Base-by-base conservation (phyloP, 1,139 yeast species). In the Yamadazyma blattariae region DNA sequence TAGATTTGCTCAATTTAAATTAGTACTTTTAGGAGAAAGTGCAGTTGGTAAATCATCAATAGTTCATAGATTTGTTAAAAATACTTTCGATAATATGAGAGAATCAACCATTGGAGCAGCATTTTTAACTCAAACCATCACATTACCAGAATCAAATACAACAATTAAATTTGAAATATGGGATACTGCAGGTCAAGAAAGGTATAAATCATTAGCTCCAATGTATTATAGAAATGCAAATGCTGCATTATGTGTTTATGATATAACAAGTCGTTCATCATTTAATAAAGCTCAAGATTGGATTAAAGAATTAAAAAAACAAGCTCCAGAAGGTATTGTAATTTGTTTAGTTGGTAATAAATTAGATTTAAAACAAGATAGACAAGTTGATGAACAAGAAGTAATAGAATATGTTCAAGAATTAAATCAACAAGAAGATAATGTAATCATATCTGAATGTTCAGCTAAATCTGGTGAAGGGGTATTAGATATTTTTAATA, bases 31-130 rank as follows among this genome's bases (percentile, higher is more conserved):
- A 37, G 76, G 76, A 14, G 76, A 70, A 47, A 66, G 72, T 45
- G 75, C 76, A 20, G 76, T 70, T 21, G 76, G 76, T 19, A 70
- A 69, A 45, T 66, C 73, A 27, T 67, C 74, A 20, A 67, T 69
- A 13, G 75, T 69, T 10, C 74, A 67, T 46, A 51, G 73, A 27
- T 67, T 61, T 37, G 75, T 69, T 34, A 70, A 69, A 49, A 94
- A 90, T 57, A 86, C 95, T 21, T 94, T 92, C 58, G 96, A 90
- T 52, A 96, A 89, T 54, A 77, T 85, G 64, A 75, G 97, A 50
- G 97, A 92, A 61, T 86, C 96, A 17, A 92, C 97, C 7, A 92
- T 92, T 42, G 97, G 97, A 12, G 98, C 98, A 3, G 98, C 98
- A 3, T 92, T 92, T 57, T 69, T 92, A 40, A 90, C 98, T 12